These are phyloP conservation scores for Flueggea neowawraea DNA, from an alignment of 441 rosid species.

Conservation along the genomic window DNA sequence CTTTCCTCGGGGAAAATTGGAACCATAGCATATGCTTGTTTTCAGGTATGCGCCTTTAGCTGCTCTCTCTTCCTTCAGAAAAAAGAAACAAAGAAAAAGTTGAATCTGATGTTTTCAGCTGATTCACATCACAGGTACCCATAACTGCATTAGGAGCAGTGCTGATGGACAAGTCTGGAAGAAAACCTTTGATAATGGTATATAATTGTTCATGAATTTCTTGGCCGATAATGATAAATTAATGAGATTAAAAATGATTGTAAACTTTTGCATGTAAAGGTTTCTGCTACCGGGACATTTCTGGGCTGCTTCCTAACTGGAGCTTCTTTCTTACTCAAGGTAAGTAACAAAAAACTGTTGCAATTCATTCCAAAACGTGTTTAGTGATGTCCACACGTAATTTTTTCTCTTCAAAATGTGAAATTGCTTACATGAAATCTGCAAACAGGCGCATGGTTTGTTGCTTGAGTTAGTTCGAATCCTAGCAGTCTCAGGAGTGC, in stretches of 20 bases:
- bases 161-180: conserved; percentile 75
- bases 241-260: background rate
- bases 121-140: conserved; percentile 55
- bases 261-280: conserved; percentile 27
- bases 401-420: conserved; percentile 8
- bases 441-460: conserved; percentile 48
- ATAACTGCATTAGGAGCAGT: conserved; percentile 74
- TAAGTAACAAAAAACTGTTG: conserved; percentile 7
- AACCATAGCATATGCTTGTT: conserved; percentile 76
- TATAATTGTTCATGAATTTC: background rate
- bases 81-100: too few species aligned
- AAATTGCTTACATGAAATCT: conserved; percentile 5
- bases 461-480: conserved; percentile 59
- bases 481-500: conserved; percentile 67
- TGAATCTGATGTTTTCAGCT: background rate
- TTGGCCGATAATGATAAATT: background rate
- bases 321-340: conserved; percentile 75
- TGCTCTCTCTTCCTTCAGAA: too few species aligned
- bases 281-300: conserved; percentile 75
- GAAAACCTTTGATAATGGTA: conserved; percentile 92
- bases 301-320: conserved; percentile 73
- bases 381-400: background rate
- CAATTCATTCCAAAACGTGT: background rate
- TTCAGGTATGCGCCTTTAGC: conserved; percentile 46
- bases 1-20: conserved; percentile 73